Conservation (phyloP, 176 grass and related monocot species). For the Zea luxurians region DNA sequence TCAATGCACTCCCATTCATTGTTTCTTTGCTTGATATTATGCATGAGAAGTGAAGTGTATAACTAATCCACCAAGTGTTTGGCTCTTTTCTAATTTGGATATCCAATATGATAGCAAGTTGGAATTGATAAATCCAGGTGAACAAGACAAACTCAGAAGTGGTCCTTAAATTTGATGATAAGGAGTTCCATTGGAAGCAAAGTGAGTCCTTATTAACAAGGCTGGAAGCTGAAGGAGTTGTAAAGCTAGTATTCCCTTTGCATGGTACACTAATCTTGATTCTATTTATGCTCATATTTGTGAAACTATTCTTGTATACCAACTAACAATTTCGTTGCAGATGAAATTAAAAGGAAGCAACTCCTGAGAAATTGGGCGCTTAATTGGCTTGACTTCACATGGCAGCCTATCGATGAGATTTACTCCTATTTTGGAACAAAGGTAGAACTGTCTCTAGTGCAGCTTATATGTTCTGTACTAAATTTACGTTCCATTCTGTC, state of each 20-base stretch:
- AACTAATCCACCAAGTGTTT: neutral
- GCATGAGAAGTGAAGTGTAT: neutral
- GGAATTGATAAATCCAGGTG: slow-evolving; percentile 56
- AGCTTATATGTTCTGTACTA: neutral
- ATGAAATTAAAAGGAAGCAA: slow-evolving; percentile 89
- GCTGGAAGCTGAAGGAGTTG: slow-evolving; percentile 85
- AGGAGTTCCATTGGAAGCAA: slow-evolving; percentile 59
- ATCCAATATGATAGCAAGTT: slow-evolving; percentile 41
- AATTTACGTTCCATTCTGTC: slow-evolving; percentile 23
- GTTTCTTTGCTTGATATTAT: neutral
- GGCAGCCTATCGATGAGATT: slow-evolving; percentile 95
- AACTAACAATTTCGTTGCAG: slow-evolving; percentile 40
- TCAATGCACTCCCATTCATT: neutral
- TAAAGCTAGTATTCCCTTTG: slow-evolving; percentile 88
- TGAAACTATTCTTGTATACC: slow-evolving; percentile 11
- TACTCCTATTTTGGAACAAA: slow-evolving; percentile 93
- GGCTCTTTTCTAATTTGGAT: neutral
- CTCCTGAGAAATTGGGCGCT: slow-evolving; percentile 92
- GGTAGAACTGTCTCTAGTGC: slow-evolving; percentile 43
- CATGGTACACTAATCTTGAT: slow-evolving; percentile 62
- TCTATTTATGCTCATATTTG: slow-evolving; percentile 3
- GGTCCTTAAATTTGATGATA: slow-evolving; percentile 56
- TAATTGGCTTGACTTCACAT: slow-evolving; percentile 97
- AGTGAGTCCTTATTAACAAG: slow-evolving; percentile 68
- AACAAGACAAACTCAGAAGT: slow-evolving; percentile 69